A percentile compares a stretch with the other conserved stretches of the same genome.
phyloP scores from a whole-genome alignment of 495 filamentous ascomycete species.

The Arthonia radiata region DNA sequence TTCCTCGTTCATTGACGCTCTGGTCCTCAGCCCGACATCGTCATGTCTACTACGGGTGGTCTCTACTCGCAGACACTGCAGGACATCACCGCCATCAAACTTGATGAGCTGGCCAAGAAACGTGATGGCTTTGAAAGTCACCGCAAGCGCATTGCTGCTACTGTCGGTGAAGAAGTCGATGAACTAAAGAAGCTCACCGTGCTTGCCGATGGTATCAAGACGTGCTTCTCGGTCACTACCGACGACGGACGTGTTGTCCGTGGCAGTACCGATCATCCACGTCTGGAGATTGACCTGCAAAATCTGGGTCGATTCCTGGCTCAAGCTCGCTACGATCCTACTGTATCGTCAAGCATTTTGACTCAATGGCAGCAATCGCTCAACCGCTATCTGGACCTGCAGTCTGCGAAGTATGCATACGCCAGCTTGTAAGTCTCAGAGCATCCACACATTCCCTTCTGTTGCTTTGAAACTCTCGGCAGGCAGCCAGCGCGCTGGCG shows the following conservation, averaged over 20 bases:
- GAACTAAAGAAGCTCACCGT: slow-evolving; percentile 13
- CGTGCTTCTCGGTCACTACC: slow-evolving; percentile 14
- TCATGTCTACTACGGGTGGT: slow-evolving; percentile 5
- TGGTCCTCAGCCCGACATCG: no score
- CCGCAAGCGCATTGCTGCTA: slow-evolving; percentile 11
- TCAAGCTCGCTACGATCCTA: slow-evolving; percentile 30
- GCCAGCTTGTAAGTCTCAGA: no score
- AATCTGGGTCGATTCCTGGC: slow-evolving; percentile 27
- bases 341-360: slow-evolving; percentile 22
- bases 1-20: no score
- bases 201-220: slow-evolving; percentile 19
- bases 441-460: no score
- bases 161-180: slow-evolving; percentile 10
- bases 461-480: no score
- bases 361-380: slow-evolving; percentile 23
- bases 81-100: slow-evolving; percentile 39
- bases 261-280: slow-evolving; percentile 11
- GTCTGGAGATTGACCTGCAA: slow-evolving; percentile 18
- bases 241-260: slow-evolving; percentile 11
- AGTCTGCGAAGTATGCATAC: slow-evolving; percentile 33
- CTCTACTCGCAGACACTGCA: slow-evolving; percentile 32
- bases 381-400: slow-evolving; percentile 20
- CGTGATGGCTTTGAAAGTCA: slow-evolving; percentile 24
- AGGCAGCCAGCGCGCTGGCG: no score
- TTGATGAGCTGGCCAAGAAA: slow-evolving; percentile 34